Percentiles rank a stretch among this genome's conserved stretches.
Evolutionary conservation across 495 filamentous ascomycete genomes (phyloP).

Genomic region (Bryoglossum gracile): DNA sequence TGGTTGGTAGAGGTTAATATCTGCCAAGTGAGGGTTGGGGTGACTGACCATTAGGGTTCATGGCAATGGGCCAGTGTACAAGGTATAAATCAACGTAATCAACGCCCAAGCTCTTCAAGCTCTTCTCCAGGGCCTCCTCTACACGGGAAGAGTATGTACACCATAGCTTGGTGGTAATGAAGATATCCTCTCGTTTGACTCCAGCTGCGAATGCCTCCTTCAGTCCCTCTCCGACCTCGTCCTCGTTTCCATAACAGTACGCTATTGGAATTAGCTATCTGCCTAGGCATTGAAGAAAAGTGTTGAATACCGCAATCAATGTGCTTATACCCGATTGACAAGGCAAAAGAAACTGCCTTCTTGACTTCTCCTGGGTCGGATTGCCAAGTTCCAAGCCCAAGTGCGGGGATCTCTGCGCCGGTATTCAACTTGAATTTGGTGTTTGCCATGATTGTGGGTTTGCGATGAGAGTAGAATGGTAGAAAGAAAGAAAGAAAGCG

Average conservation of each 20-base stretch:
- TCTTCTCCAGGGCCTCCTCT: constrained; percentile 60
- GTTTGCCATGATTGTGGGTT: constrained; percentile 34
- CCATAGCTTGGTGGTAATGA: constrained; percentile 82
- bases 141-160: constrained; percentile 65
- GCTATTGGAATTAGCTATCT: constrained; percentile 14
- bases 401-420: constrained; percentile 64
- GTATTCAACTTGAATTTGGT: constrained; percentile 66
- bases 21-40: constrained; percentile 14
- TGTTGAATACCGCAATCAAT: constrained; percentile 39
- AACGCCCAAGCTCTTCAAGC: constrained; percentile 61
- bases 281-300: background rate
- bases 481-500: background rate
- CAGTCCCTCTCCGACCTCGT: constrained; percentile 48
- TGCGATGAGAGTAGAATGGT: background rate
- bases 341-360: constrained; percentile 45
- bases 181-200: constrained; percentile 69
- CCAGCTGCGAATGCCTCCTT: constrained; percentile 58
- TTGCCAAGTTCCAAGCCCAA: constrained; percentile 78
- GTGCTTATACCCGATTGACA: constrained; percentile 59
- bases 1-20: constrained; percentile 3
- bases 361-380: constrained; percentile 53
- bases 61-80: constrained; percentile 74
- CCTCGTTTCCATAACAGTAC: constrained; percentile 54
- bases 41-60: constrained; percentile 60
- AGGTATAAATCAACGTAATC: constrained; percentile 81